These are phyloP conservation scores for Neospora caninum DNA, from an alignment of 169 alveolate species.

Conservation along the genomic window DNA sequence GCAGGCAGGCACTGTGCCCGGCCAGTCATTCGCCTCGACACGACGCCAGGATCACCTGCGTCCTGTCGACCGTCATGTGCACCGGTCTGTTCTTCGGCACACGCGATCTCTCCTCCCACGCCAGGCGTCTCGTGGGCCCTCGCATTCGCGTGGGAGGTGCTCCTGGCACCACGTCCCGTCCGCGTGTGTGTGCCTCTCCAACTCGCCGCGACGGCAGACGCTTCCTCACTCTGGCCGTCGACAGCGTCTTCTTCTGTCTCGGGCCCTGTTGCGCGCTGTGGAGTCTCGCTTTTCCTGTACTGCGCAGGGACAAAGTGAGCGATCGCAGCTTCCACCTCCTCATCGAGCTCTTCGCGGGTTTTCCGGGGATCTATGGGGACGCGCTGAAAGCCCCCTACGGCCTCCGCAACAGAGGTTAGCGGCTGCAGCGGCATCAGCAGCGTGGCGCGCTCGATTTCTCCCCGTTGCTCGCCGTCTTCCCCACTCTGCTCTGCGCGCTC, in stretches of 20 bases:
- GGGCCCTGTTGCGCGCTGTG: not conserved
- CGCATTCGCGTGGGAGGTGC: no score
- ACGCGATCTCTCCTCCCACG: no score
- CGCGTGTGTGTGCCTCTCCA: no score
- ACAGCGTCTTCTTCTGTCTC: not conserved
- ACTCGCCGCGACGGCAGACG: not conserved
- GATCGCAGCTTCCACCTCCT: conserved; percentile 17
- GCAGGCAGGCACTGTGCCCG: not conserved
- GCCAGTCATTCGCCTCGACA: not conserved
- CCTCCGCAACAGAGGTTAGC: not conserved
- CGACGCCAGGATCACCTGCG: not conserved
- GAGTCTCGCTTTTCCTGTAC: not conserved
- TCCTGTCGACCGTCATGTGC: not conserved
- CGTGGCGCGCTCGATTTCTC: not conserved
- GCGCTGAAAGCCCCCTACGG: not conserved
- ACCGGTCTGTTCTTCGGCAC: no score
- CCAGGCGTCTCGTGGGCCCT: no score
- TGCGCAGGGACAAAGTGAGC: not conserved
- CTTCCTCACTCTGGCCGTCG: not conserved
- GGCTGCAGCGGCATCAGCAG: not conserved
- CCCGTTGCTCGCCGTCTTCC: not conserved
- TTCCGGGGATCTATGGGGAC: not conserved
- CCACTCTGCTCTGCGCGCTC: not conserved
- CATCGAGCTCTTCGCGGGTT: conserved; percentile 10
- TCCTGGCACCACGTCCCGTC: no score